Base-by-base conservation (phyloP, 352 stramenopile genomes). In the Globisporangium parvum region DNA sequence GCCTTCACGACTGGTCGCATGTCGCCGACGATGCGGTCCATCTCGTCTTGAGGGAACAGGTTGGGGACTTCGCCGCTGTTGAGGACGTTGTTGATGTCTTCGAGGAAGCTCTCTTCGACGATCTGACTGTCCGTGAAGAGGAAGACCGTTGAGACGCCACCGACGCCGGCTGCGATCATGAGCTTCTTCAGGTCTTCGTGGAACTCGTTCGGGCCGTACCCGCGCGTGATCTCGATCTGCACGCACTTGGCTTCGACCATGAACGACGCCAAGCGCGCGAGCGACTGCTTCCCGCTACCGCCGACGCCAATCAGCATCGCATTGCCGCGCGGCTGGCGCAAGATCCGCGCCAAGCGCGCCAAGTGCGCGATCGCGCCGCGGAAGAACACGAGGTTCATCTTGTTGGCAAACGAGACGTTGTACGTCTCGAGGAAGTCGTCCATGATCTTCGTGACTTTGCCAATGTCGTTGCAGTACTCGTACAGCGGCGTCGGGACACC, bases 311-410 rank as follows among this genome's bases (percentile, higher is more conserved):
- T 94, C 1, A 98, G 80, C 86, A 98, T 96, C n/a, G 94, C 94
- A 53, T 98, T 97, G 41, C 94, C 94, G 14, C 91, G 64, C 8
- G 93, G 94, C 42, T 98, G 93, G 0, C 93, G 67, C 14, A 98
- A 59, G 50, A 98, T 96, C 3, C 95, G 83, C 3, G 81, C 77
- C 8, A 98, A 80, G 2, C 93, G 73, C 2, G 84, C 71, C 11
- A 98, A 73, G 53, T 98, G 95, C 0, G 71, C 80, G 26, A 98
- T 81, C 2, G 95, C 95, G 50, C 98, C 95, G 0, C 76, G 67
- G 69, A 98, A 98, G 65, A 98, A 98, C 0, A 98, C 95, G 20
- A 98, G 66, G 46, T 98, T 96, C 93, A 98, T 98, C 63, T 95
- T 91, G 61, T 91, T 98, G 4, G 91, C 77, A 53, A 95, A 96